Conservation (phyloP, 148 eudicot genomes). For the Pouteria glomerata region DNA sequence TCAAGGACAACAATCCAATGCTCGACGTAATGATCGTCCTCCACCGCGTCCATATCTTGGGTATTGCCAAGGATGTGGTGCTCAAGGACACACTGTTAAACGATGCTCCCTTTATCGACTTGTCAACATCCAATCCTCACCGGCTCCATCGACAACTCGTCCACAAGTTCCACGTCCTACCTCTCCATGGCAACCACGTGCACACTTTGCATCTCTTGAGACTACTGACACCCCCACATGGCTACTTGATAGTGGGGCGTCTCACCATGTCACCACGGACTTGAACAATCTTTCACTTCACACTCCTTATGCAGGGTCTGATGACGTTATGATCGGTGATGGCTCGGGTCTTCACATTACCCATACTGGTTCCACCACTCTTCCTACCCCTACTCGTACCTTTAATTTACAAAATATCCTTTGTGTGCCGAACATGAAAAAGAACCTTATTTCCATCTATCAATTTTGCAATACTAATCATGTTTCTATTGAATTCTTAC, state of each 20-base stretch:
- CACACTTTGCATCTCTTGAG: no score
- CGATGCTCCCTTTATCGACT: no score
- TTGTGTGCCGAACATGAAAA: background rate
- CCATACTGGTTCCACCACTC: background rate
- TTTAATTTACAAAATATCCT: background rate
- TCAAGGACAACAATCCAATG: no score
- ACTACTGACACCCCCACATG: background rate
- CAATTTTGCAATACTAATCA: background rate
- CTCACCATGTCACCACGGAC: background rate
- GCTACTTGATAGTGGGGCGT: background rate
- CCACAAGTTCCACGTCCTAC: no score
- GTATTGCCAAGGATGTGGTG: no score
- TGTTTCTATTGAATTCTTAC: background rate
- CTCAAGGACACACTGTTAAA: no score
- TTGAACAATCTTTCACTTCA: background rate
- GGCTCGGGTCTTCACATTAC: background rate
- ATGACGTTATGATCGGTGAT: background rate
- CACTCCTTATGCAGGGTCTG: background rate
- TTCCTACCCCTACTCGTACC: background rate
- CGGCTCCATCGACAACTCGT: no score
- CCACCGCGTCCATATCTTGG: no score
- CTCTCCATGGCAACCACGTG: no score
- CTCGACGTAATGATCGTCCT: no score
- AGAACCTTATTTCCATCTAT: background rate
- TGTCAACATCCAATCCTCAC: no score